phyloP scores from a whole-genome alignment of 192 early-diverging fungal genomes.

The Coemansia sp. region DNA sequence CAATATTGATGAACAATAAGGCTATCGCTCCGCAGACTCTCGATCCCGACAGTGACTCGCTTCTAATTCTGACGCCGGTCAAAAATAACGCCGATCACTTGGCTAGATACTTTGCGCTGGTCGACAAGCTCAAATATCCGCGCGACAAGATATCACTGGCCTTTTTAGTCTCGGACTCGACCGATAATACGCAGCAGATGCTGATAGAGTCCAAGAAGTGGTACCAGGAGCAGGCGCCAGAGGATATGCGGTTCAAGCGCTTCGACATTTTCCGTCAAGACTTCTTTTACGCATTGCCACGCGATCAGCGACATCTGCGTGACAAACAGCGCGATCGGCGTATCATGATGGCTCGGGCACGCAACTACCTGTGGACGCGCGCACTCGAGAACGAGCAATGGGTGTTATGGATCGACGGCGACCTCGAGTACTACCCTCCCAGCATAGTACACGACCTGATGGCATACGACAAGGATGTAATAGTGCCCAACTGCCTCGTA shows the following conservation, averaged over 20 bases:
- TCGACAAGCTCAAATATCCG: constrained; percentile 63
- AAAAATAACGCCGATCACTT: constrained; percentile 65
- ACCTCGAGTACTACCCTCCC: constrained; percentile 69
- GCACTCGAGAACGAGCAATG: constrained; percentile 65
- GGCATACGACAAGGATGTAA: constrained; percentile 65
- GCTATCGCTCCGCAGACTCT: constrained; percentile 29
- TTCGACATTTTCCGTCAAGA: constrained; percentile 68
- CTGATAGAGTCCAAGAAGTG: constrained; percentile 46
- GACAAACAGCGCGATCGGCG: constrained; percentile 63
- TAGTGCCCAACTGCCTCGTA: constrained; percentile 66
- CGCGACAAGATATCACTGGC: constrained; percentile 66
- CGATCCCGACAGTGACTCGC: constrained; percentile 43
- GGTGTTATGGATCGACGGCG: constrained; percentile 77
- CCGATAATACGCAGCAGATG: constrained; percentile 61
- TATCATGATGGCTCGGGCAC: constrained; percentile 62
- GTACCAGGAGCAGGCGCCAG: constrained; percentile 51
- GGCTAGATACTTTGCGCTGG: constrained; percentile 62
- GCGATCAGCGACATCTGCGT: constrained; percentile 62
- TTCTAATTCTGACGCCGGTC: constrained; percentile 68
- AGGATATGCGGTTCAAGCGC: constrained; percentile 56
- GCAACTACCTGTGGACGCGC: constrained; percentile 64
- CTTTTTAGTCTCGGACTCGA: constrained; percentile 67
- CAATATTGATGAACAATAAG: constrained; percentile 34
- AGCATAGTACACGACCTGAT: constrained; percentile 65
- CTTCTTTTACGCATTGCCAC: constrained; percentile 53